These are phyloP conservation scores for Tricharina praecox DNA, from an alignment of 495 filamentous ascomycete species.

Conservation along the genomic window DNA sequence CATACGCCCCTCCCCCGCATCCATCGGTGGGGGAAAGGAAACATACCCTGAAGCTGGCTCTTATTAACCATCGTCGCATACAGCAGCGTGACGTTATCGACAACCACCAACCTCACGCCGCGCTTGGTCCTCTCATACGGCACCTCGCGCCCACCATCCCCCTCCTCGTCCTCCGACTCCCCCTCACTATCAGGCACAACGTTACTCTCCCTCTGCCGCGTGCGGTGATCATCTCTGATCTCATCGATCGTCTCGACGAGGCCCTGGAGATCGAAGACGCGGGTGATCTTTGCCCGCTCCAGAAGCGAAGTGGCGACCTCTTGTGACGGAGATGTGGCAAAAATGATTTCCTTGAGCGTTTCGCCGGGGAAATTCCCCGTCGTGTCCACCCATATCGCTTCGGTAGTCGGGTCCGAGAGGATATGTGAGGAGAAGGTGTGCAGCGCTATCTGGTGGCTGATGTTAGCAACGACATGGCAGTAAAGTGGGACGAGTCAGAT, in stretches of 20 bases:
- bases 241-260: conserved; percentile 23
- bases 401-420: conserved; percentile 9
- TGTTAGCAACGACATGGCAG: not conserved
- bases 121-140: not conserved
- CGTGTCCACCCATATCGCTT: conserved; percentile 24
- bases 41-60: conserved; percentile 13
- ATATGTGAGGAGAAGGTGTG: conserved; percentile 23
- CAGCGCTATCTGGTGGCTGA: conserved; percentile 19
- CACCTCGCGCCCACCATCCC: not conserved
- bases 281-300: conserved; percentile 22
- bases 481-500: not conserved
- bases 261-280: conserved; percentile 25
- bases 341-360: conserved; percentile 14
- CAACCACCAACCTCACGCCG: conserved; percentile 13
- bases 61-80: conserved; percentile 12
- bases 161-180: not conserved
- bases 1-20: conserved; percentile 4
- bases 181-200: not conserved
- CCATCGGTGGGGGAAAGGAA: not conserved
- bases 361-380: conserved; percentile 14
- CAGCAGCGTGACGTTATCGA: conserved; percentile 15
- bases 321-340: conserved; percentile 2
- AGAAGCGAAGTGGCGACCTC: conserved; percentile 11
- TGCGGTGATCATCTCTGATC: conserved; percentile 7
- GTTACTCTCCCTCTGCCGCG: not conserved